These are phyloP conservation scores for Takakia lepidozioides DNA, from an alignment of 225 moss, liverwort and hornwort species.

Conservation along the genomic window DNA sequence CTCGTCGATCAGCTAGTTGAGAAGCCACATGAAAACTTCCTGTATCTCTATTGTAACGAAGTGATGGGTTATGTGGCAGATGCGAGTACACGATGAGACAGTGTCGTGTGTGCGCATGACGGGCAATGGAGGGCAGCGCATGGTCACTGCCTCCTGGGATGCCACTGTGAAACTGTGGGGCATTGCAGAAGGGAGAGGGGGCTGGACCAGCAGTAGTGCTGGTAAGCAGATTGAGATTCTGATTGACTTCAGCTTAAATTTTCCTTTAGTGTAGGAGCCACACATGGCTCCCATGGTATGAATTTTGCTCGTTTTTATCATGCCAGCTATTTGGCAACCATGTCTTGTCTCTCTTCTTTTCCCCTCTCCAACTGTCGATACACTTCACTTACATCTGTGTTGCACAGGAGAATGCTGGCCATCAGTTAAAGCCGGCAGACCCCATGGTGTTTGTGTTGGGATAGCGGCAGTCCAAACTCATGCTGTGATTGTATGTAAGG, in stretches of 20 bases:
- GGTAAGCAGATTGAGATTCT: slow-evolving; percentile 46
- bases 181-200: slow-evolving; percentile 88
- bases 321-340: neutral
- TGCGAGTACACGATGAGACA: slow-evolving; percentile 92
- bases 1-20: too few species aligned
- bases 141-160: slow-evolving; percentile 98
- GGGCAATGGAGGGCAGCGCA: slow-evolving; percentile 53
- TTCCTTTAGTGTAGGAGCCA: too few species aligned
- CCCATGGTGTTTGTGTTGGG: too few species aligned
- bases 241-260: neutral
- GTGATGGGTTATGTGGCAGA: slow-evolving; percentile 34
- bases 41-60: too few species aligned
- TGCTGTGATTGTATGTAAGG: too few species aligned
- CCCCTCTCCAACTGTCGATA: too few species aligned
- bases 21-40: too few species aligned
- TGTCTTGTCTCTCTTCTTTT: neutral
- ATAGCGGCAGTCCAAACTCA: too few species aligned
- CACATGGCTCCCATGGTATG: neutral
- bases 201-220: slow-evolving; percentile 58
- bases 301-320: neutral
- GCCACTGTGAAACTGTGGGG: slow-evolving; percentile 89
- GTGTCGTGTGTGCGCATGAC: slow-evolving; percentile 84
- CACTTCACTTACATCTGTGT: too few species aligned
- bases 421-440: too few species aligned
- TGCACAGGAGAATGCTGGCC: too few species aligned